Conservation (phyloP, 2,329 filamentous ascomycete genomes). For the Colletotrichum euphorbiae region DNA sequence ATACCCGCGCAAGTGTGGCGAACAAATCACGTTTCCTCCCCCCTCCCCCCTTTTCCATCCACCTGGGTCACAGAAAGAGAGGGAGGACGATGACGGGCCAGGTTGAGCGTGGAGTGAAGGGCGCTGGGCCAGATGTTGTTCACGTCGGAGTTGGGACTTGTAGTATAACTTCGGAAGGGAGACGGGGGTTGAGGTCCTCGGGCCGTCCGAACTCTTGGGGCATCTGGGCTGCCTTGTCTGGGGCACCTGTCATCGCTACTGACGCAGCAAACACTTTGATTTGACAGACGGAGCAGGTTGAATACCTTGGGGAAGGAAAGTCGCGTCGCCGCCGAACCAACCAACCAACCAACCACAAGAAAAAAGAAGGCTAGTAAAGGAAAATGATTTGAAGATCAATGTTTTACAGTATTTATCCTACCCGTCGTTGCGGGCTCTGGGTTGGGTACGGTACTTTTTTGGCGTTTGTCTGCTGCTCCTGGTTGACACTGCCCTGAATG, state of each 20-base stretch:
- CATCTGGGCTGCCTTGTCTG: conserved; percentile 4
- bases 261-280: background rate
- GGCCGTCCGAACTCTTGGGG: conserved; percentile 35
- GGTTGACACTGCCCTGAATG: background rate
- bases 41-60: too few species aligned
- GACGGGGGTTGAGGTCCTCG: background rate
- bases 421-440: background rate
- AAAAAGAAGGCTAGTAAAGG: too few species aligned
- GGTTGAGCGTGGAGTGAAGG: too few species aligned
- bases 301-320: background rate
- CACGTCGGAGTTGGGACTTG: conserved; percentile 18
- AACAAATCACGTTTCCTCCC: background rate
- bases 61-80: background rate
- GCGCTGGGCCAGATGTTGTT: background rate
- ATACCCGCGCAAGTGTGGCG: background rate
- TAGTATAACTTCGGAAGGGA: conserved; percentile 24
- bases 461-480: background rate
- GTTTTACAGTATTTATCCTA: background rate
- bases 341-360: too few species aligned
- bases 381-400: background rate
- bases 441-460: background rate
- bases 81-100: background rate
- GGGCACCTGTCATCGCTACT: conserved; percentile 16
- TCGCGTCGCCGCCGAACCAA: background rate
- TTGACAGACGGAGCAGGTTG: background rate